Base-by-base conservation (phyloP, 225 moss, liverwort and hornwort genomes). In the Antitrichia curtipendula region DNA sequence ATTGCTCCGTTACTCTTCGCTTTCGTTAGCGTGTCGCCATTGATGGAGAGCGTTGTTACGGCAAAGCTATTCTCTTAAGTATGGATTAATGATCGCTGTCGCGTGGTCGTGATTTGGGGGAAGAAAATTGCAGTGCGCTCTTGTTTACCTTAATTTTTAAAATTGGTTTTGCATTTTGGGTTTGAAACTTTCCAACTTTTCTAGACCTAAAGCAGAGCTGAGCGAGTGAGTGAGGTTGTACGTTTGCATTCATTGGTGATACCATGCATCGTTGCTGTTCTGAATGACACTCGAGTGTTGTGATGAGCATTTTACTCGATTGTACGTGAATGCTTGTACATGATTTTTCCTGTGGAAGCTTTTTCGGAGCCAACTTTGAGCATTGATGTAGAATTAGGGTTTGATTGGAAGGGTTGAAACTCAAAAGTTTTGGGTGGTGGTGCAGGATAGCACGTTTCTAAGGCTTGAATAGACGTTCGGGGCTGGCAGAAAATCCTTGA, bases 401-500 rank as follows among this genome's bases (percentile, higher is more conserved):
- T 83, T 52, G 25, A 52, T 63, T 65, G 75, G 41, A 79, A 70
- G 31, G 25, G 58, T 28, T 60, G 49, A 83, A 66, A 66, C 27
- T 58, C 47, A 53, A 52, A 47, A 40, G 36, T 31, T 52, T 50
- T 75, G 45, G 74, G 36, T 40, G 56, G 24, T 57, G 78, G 61
- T 81, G 80, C 80, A 88, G 88, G 84, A 71, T 31, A 82, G 88
- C 40, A 7, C 18, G 65, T 52, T 31, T 79, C 50, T 23, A 24
- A 77, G 75, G 77, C 59, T 31, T 87, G 89, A 90, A 8, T 28
- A 40, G 74, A 74, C 50, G n/a, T 21, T 75, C 58, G 81, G 74
- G 87, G 17, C 50, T 89, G 87, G 90, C 47, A 87, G 80, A n/a
- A 52, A 29, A 78, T 87, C 53, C 87, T 90, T 54, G 88, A 85